phyloP scores from a whole-genome alignment of 2,329 filamentous ascomycete genomes.

The Phaeoacremonium minimum region DNA sequence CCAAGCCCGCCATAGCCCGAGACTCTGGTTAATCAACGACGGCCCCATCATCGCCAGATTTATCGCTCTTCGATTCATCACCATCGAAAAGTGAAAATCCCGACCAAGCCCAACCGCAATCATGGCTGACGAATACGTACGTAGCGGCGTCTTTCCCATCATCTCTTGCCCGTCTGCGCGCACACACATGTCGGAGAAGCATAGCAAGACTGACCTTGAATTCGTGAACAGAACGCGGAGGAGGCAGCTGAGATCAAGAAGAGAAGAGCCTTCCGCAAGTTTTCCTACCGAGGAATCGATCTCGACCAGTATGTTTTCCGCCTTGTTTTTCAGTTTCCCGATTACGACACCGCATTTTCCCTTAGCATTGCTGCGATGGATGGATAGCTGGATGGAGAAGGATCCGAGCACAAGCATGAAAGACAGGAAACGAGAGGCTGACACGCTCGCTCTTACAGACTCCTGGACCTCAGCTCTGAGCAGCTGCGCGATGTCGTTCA shows the following conservation, averaged over 20 bases:
- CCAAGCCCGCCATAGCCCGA: too few relatives aligned
- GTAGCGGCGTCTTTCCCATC: conserved; percentile 15
- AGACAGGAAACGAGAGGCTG: background rate
- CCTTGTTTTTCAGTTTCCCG: background rate
- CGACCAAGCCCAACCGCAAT: conserved; percentile 42
- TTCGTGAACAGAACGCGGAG: conserved; percentile 73
- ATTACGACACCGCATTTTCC: too few relatives aligned
- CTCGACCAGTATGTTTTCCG: conserved; percentile 83
- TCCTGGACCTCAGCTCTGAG: conserved; percentile 97
- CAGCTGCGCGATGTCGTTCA: conserved; percentile 99
- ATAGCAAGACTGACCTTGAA: background rate
- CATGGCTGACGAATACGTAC: conserved; percentile 65
- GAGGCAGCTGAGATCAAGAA: conserved; percentile 99
- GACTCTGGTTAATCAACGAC: too few relatives aligned
- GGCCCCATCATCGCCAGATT: too few relatives aligned
- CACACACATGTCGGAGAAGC: background rate
- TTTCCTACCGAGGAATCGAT: conserved; percentile 98
- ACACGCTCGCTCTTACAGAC: conserved; percentile 50
- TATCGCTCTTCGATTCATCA: conserved; percentile 28
- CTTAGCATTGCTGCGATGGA: too few relatives aligned
- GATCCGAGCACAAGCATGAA: too few relatives aligned
- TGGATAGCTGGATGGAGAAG: conserved; percentile 5
- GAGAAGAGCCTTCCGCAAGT: conserved; percentile 99
- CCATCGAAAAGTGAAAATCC: conserved; percentile 31
- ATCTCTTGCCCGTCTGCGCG: background rate